Conservation (phyloP, 495 filamentous ascomycete species). For the Neurospora tetrasperma region DNA sequence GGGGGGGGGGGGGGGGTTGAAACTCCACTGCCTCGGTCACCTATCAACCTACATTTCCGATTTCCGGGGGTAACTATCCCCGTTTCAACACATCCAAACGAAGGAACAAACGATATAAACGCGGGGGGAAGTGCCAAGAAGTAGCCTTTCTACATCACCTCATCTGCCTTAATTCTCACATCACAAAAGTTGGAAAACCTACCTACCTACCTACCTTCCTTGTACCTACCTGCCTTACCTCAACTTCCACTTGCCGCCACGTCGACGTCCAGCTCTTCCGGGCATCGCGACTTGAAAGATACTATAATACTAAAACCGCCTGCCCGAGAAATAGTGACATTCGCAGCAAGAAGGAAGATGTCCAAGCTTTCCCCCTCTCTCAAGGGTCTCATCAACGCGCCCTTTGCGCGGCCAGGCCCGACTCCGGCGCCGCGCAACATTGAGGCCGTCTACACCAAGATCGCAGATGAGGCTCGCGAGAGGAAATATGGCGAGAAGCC, state of each 20-base stretch:
- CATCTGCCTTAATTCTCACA: neutral
- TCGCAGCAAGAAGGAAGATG: conserved; percentile 32
- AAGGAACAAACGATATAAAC: neutral
- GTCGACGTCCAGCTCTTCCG: neutral
- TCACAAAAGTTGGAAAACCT: neutral
- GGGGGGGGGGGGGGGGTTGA: neutral
- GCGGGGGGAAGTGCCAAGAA: neutral
- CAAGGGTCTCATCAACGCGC: conserved; percentile 62
- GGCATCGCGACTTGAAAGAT: too few species aligned
- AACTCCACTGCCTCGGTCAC: neutral
- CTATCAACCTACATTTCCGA: neutral
- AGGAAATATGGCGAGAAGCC: conserved; percentile 48
- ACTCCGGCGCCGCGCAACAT: conserved; percentile 53
- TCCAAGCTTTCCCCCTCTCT: conserved; percentile 57
- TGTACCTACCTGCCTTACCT: neutral
- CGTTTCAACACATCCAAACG: neutral
- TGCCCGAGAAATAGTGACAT: neutral
- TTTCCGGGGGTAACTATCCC: neutral
- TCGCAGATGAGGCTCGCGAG: conserved; percentile 43
- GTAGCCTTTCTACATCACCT: neutral
- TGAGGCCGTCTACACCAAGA: conserved; percentile 46
- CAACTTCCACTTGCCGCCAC: neutral
- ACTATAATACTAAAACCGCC: neutral
- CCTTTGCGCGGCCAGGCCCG: conserved; percentile 54
- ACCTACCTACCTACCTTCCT: neutral